Evolutionary conservation across 2,329 filamentous ascomycete species (phyloP), one percentile per base, ranked within the genome.

Genomic region (Intubia oerlemansii): DNA sequence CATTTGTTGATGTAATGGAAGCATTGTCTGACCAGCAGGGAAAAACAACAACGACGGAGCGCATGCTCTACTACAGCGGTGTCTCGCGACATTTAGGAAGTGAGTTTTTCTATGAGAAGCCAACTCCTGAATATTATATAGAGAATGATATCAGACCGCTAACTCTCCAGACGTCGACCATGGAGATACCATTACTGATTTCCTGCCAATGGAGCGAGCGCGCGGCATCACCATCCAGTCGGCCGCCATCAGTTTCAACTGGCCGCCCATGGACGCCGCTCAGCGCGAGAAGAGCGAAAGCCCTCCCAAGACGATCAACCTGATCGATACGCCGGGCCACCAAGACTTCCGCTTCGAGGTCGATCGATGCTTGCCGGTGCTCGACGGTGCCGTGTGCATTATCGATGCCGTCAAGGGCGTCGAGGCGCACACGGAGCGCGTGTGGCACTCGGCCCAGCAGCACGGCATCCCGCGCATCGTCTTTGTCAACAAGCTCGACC

Each of bases 321-420:
- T 92, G 2, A 95, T 98, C 34, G 88, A 98, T 47, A 95, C 88
- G 0, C 88, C 88, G 3, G 88, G 88, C 2, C 88, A 98, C 45
- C 84, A 90, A 14, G 88, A 98, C 47, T 98, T 98, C 42, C 82
- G 85, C 1, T 95, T 95, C 43, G 88, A 98, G 48, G 88, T 95
- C 3, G 65, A 93, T 38, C 70, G 88, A 10, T 95, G 85, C 18
- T 57, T 95, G 36, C 48, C 48, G 5, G 44, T 41, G 30, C 44
- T 46, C 30, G 45, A 40, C 30, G 44, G 47, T 16, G 48, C 48
- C 25, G 42, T 52, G 13, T 47, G 45, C 35, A 45, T 50, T 29
- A 43, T 52, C 27, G 43, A 51, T 38, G 36, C 43, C 6, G 46
- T 52, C 44, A 50, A 50, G 36, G 48, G 48, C 13, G 88, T 98